Evolutionary conservation across 768 basidiomycete genomes (phyloP).

Genomic region (Calocybe indica): DNA sequence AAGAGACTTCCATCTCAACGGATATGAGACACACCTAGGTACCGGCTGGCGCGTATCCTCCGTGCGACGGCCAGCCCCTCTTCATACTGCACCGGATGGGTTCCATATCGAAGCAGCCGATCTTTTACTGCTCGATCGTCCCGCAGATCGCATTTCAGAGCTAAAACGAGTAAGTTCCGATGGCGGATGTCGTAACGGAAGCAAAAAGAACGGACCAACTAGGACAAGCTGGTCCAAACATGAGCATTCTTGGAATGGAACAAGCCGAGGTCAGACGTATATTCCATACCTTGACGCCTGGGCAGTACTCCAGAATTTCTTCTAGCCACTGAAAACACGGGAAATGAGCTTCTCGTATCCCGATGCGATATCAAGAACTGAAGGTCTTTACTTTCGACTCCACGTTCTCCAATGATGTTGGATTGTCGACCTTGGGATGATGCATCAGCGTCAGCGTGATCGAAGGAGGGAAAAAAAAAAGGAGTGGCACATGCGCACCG

Average conservation of each 20-base stretch:
- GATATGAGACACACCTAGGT: constrained; percentile 62
- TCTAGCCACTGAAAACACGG: constrained; percentile 71
- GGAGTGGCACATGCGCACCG: constrained; percentile 40
- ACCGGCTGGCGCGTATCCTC: constrained; percentile 88
- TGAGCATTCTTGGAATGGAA: constrained; percentile 7
- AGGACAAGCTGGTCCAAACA: constrained; percentile 60
- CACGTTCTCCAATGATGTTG: constrained; percentile 93
- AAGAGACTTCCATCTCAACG: background rate
- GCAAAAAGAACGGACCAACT: constrained; percentile 61
- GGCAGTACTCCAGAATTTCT: constrained; percentile 88
- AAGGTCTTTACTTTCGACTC: constrained; percentile 68
- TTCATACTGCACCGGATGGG: constrained; percentile 83
- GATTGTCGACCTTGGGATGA: constrained; percentile 74
- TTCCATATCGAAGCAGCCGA: constrained; percentile 62
- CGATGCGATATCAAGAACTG: background rate
- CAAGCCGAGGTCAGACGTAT: background rate
- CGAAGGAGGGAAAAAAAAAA: constrained; percentile 8
- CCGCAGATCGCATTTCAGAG: constrained; percentile 92
- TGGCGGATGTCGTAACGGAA: constrained; percentile 3
- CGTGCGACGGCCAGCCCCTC: constrained; percentile 85
- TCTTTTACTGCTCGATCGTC: constrained; percentile 74
- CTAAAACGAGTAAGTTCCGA: constrained; percentile 29
- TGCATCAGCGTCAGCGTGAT: background rate
- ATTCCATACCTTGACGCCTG: constrained; percentile 80
- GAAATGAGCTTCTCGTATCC: background rate